Evolutionary conservation across 139 green algal genomes (phyloP).

Genomic region (Pedinophyceae sp.): DNA sequence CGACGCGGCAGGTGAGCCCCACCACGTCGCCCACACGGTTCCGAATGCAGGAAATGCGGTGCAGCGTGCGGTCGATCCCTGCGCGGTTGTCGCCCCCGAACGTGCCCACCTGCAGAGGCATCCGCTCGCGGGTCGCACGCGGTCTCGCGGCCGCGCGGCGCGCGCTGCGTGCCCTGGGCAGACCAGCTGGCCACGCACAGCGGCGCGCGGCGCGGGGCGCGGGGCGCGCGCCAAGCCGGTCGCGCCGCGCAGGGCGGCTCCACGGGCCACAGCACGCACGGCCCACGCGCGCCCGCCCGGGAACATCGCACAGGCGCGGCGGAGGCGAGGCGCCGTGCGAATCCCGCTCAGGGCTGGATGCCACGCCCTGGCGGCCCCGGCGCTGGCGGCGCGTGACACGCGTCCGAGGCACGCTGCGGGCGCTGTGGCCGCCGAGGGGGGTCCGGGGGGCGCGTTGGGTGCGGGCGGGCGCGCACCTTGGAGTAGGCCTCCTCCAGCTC

Average conservation of each 20-base stretch:
- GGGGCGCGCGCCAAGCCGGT: not conserved
- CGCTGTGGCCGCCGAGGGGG: no score
- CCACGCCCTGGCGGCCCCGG: no score
- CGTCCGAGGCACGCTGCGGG: no score
- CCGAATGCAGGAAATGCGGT: conserved; percentile 77
- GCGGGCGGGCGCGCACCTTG: conserved; percentile 21
- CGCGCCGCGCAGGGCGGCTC: not conserved
- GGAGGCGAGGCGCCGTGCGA: not conserved
- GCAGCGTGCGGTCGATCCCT: conserved; percentile 82
- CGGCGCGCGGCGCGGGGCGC: not conserved
- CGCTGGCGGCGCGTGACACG: not conserved
- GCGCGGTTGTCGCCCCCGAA: conserved; percentile 84
- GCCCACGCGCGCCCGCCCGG: not conserved
- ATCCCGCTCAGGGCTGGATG: not conserved
- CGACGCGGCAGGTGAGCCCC: conserved; percentile 61
- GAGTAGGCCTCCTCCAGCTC: conserved; percentile 44
- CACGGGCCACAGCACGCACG: not conserved
- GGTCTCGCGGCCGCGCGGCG: not conserved
- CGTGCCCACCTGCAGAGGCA: conserved; percentile 38
- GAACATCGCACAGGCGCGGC: conserved; percentile 3
- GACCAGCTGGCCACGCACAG: not conserved
- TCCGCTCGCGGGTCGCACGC: not conserved
- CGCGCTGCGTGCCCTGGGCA: not conserved
- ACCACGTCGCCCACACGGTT: conserved; percentile 44
- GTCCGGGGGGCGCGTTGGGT: no score